Percentiles rank a stretch among this genome's conserved stretches.
These are phyloP conservation scores for Yamadazyma atmosphaerica DNA, from an alignment of 1,139 yeast genomes.

Conservation along the genomic window DNA sequence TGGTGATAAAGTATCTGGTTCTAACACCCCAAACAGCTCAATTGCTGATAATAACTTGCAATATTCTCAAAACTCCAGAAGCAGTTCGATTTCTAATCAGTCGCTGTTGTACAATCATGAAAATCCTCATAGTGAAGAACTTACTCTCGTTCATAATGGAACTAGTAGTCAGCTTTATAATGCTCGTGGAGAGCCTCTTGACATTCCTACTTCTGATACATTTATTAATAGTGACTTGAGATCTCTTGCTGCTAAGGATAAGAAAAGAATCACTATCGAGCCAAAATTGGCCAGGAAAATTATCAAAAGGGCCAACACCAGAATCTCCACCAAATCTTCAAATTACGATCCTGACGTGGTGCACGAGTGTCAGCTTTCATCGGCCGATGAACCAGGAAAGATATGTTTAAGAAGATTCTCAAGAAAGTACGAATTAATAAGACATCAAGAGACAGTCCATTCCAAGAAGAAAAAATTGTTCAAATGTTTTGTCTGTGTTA, in stretches of 20 bases:
- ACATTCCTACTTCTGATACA: conserved; percentile 27
- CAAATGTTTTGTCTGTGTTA: conserved; percentile 83
- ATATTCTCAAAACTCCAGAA: not conserved
- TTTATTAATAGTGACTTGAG: conserved; percentile 25
- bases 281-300: conserved; percentile 27
- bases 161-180: conserved; percentile 1
- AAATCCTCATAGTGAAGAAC: conserved; percentile 5
- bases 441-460: conserved; percentile 96
- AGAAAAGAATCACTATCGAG: conserved; percentile 27
- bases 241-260: conserved; percentile 23
- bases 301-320: conserved; percentile 24
- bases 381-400: conserved; percentile 50
- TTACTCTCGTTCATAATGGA: conserved; percentile 11
- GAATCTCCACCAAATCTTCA: conserved; percentile 37
- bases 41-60: conserved; percentile 1
- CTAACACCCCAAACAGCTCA: conserved; percentile 3
- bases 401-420: conserved; percentile 84
- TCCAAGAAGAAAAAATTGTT: conserved; percentile 83
- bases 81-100: conserved; percentile 1
- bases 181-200: conserved; percentile 11
- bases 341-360: conserved; percentile 52
- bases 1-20: conserved; percentile 2
- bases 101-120: conserved; percentile 2
- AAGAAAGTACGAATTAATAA: conserved; percentile 87
- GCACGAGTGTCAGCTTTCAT: conserved; percentile 50